phyloP scores from a whole-genome alignment of 768 basidiomycete species.

The Rubroboletus pulcherrimus region DNA sequence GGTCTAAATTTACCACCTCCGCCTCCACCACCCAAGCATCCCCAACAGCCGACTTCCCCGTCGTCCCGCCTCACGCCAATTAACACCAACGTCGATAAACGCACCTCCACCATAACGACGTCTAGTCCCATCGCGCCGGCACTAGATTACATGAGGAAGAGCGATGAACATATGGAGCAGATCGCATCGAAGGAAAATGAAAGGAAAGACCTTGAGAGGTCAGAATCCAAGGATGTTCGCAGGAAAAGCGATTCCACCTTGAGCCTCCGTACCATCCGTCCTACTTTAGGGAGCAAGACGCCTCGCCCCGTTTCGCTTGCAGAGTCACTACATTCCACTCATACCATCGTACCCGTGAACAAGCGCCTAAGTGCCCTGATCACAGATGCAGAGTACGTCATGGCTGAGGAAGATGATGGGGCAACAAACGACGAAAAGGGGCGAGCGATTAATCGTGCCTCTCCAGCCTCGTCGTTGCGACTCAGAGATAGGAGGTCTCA shows the following conservation, averaged over 20 bases:
- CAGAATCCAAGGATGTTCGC: constrained; percentile 64
- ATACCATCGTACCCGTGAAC: constrained; percentile 64
- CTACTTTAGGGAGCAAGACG: constrained; percentile 45
- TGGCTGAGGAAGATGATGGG: constrained; percentile 57
- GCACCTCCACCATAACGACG: constrained; percentile 48
- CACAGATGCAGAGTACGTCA: constrained; percentile 62
- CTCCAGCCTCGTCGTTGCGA: constrained; percentile 45
- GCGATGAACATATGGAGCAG: constrained; percentile 32
- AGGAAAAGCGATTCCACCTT: constrained; percentile 82
- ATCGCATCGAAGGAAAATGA: constrained; percentile 22
- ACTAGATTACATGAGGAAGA: constrained; percentile 48
- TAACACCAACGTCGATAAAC: constrained; percentile 33
- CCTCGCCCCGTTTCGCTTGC: constrained; percentile 76
- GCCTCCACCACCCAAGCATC: constrained; percentile 39
- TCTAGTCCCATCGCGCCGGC: constrained; percentile 58
- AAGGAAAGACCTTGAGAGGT: constrained; percentile 32
- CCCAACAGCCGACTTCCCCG: constrained; percentile 13
- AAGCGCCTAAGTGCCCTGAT: constrained; percentile 67
- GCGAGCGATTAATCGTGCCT: constrained; percentile 24
- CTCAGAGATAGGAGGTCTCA: constrained; percentile 58
- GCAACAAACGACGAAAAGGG: constrained; percentile 15
- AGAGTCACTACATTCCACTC: constrained; percentile 69
- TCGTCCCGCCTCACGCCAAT: constrained; percentile 24
- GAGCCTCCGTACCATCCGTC: constrained; percentile 68
- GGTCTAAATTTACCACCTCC: constrained; percentile 31